phyloP scores from a whole-genome alignment of 2,329 filamentous ascomycete species.

The Domatiomyces globalis region DNA sequence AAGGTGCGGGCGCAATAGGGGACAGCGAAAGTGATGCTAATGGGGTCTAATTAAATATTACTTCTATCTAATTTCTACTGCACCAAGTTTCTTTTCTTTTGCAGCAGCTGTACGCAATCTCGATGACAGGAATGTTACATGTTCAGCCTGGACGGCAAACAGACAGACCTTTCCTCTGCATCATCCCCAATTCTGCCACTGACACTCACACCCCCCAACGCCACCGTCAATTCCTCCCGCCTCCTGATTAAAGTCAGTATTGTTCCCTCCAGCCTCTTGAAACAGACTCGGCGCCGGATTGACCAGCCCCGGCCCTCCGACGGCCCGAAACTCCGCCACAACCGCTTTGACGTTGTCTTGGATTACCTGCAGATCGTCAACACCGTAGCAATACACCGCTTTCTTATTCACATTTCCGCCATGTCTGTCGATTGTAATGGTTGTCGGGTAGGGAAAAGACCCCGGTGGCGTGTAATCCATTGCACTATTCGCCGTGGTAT shows the following conservation, averaged over 20 bases:
- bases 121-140: too few species aligned
- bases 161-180: not conserved
- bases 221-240: constrained; percentile 44
- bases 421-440: constrained; percentile 46
- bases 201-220: constrained; percentile 44
- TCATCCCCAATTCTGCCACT: constrained; percentile 41
- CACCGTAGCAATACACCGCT: constrained; percentile 46
- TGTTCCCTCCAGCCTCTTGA: constrained; percentile 14
- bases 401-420: constrained; percentile 41
- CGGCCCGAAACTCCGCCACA: constrained; percentile 37
- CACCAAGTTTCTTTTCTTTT: too few species aligned
- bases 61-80: too few species aligned
- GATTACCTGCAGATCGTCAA: constrained; percentile 37
- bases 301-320: constrained; percentile 35
- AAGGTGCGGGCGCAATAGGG: too few species aligned
- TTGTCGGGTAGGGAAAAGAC: constrained; percentile 48
- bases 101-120: too few species aligned
- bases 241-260: constrained; percentile 16
- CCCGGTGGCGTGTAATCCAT: constrained; percentile 39
- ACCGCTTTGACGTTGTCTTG: constrained; percentile 32
- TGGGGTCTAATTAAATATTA: too few species aligned
- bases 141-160: too few species aligned
- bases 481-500: constrained; percentile 23
- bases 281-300: constrained; percentile 37
- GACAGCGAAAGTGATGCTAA: not conserved